These are phyloP conservation scores for Leccinum longicurvipes DNA, from an alignment of 768 basidiomycete species.

Conservation along the genomic window DNA sequence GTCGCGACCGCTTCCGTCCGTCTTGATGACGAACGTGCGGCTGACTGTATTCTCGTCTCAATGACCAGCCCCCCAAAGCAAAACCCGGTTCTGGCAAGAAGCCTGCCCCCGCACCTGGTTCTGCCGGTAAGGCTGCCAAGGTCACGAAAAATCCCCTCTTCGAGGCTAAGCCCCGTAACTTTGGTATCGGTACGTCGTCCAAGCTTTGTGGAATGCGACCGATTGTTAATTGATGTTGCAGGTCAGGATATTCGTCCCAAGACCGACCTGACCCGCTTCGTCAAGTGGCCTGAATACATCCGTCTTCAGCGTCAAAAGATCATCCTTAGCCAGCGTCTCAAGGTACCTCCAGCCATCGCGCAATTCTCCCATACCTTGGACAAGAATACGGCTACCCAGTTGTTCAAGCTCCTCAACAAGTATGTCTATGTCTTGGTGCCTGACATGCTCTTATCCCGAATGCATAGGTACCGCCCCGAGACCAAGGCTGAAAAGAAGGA, in stretches of 20 bases:
- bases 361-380: constrained; percentile 98
- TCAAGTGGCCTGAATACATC: constrained; percentile 99
- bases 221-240: constrained; percentile 29
- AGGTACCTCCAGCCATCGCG: constrained; percentile 96
- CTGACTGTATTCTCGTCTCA: constrained; percentile 67
- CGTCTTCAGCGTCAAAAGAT: constrained; percentile 98
- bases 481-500: constrained; percentile 97
- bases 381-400: constrained; percentile 98
- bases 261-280: constrained; percentile 92
- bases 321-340: constrained; percentile 94
- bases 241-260: constrained; percentile 92
- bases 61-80: constrained; percentile 83
- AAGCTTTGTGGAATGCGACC: neutral
- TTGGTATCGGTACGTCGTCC: constrained; percentile 81
- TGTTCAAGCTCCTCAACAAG: constrained; percentile 98
- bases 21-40: constrained; percentile 24
- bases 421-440: constrained; percentile 20
- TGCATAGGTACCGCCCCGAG: constrained; percentile 72
- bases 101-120: constrained; percentile 81
- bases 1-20: no score
- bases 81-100: constrained; percentile 76
- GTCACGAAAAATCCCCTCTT: constrained; percentile 93
- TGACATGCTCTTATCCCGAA: neutral
- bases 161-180: constrained; percentile 86
- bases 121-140: constrained; percentile 73